phyloP scores from a whole-genome alignment of 1,284 basidiomycete genomes.

The Gomphus bonarii region DNA sequence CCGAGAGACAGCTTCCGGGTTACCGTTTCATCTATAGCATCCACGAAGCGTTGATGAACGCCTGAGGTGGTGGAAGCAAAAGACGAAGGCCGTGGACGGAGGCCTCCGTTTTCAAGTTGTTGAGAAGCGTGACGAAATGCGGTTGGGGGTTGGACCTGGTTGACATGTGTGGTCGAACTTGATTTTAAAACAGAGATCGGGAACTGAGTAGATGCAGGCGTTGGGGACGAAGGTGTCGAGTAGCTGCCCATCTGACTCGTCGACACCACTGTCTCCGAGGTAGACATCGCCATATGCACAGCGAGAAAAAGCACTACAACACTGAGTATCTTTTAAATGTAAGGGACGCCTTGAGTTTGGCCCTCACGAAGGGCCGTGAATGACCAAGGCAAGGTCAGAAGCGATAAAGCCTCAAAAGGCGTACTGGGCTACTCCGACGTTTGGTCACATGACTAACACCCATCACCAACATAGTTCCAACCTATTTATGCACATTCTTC shows the following conservation, averaged over 20 bases:
- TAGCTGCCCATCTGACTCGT: not conserved
- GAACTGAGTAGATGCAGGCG: not conserved
- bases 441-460: not conserved
- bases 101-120: not conserved
- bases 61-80: not conserved
- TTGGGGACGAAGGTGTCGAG: not conserved
- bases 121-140: not conserved
- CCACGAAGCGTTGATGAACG: not conserved
- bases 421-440: not conserved
- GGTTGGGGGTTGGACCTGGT: not conserved
- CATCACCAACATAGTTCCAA: no score
- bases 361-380: not conserved
- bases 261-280: not conserved
- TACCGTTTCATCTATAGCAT: not conserved
- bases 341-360: not conserved
- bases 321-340: no score
- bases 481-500: no score
- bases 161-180: not conserved
- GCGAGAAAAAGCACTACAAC: not conserved
- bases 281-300: not conserved
- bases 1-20: conserved; percentile 1
- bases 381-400: not conserved
- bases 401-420: not conserved
- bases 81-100: conserved; percentile 2
- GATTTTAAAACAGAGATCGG: not conserved